phyloP scores from a whole-genome alignment of 768 basidiomycete genomes.

The Leccinum variicolor region DNA sequence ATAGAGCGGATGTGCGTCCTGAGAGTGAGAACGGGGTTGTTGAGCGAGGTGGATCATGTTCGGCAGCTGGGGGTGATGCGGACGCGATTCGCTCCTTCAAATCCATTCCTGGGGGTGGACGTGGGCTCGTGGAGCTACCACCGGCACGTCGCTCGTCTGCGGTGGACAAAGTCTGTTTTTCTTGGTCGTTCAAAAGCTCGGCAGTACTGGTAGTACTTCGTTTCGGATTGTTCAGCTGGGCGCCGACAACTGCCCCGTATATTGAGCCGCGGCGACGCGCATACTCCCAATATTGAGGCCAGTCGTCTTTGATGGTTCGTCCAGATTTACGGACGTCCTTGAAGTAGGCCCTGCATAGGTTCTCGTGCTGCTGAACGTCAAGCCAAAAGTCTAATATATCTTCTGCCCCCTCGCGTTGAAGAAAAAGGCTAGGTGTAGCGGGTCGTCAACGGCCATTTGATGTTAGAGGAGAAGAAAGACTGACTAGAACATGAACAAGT shows the following conservation, averaged over 20 bases:
- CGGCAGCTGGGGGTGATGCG: constrained; percentile 46
- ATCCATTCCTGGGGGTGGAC: constrained; percentile 36
- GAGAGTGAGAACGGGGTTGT: constrained; percentile 78
- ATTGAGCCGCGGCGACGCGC: constrained; percentile 90
- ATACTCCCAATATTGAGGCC: constrained; percentile 98
- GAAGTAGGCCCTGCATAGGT: constrained; percentile 97
- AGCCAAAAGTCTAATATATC: constrained; percentile 99
- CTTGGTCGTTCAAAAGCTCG: constrained; percentile 65
- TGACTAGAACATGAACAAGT: constrained; percentile 99
- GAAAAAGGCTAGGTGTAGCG: constrained; percentile 64
- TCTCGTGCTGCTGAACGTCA: constrained; percentile 99
- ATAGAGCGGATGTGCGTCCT: constrained; percentile 72
- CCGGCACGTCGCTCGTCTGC: constrained; percentile 44
- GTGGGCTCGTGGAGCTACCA: constrained; percentile 58
- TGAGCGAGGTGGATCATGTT: constrained; percentile 54
- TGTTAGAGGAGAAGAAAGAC: constrained; percentile 31
- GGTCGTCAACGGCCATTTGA: constrained; percentile 4
- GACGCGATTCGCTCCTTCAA: constrained; percentile 38
- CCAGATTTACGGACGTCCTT: constrained; percentile 97
- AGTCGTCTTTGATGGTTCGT: constrained; percentile 89
- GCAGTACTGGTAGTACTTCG: constrained; percentile 82
- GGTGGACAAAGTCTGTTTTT: constrained; percentile 60
- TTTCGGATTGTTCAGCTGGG: constrained; percentile 60
- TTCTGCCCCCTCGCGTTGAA: constrained; percentile 94
- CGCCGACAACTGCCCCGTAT: constrained; percentile 85